phyloP scores from a whole-genome alignment of 805 yeast species.

The Komagataella ulmi region DNA sequence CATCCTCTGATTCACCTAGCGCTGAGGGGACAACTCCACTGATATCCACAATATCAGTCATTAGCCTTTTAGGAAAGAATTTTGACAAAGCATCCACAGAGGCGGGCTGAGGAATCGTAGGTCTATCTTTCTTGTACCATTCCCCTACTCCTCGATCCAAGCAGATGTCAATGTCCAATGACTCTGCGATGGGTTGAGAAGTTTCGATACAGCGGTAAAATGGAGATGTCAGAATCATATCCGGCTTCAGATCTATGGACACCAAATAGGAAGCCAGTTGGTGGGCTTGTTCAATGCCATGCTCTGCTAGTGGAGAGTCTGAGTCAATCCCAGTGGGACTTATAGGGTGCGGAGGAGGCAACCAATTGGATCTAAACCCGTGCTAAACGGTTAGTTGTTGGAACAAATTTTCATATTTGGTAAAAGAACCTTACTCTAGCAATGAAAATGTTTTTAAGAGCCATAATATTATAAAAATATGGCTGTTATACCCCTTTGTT shows the following conservation, averaged over 20 bases:
- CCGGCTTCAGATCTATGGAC: conserved; percentile 41
- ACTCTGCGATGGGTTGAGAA: conserved; percentile 50
- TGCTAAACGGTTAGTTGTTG: conserved; percentile 25
- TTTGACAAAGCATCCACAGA: conserved; percentile 28
- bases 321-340: conserved; percentile 84
- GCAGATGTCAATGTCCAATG: conserved; percentile 41
- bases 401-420: background rate
- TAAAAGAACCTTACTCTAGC: conserved; percentile 30
- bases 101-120: conserved; percentile 61
- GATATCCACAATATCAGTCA: conserved; percentile 11
- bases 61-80: conserved; percentile 46
- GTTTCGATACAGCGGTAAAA: conserved; percentile 88
- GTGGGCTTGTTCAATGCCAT: conserved; percentile 78
- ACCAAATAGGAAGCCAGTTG: conserved; percentile 57
- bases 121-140: conserved; percentile 71
- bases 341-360: conserved; percentile 56
- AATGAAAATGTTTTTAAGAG: conserved; percentile 45
- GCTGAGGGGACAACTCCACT: conserved; percentile 37
- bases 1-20: conserved; percentile 63
- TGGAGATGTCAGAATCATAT: conserved; percentile 66
- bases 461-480: conserved; percentile 19
- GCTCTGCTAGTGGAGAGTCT: conserved; percentile 80
- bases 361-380: conserved; percentile 87
- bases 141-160: conserved; percentile 85
- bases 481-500: background rate